phyloP scores from a whole-genome alignment of 78 protist species.

The Parvularia atlantis region DNA sequence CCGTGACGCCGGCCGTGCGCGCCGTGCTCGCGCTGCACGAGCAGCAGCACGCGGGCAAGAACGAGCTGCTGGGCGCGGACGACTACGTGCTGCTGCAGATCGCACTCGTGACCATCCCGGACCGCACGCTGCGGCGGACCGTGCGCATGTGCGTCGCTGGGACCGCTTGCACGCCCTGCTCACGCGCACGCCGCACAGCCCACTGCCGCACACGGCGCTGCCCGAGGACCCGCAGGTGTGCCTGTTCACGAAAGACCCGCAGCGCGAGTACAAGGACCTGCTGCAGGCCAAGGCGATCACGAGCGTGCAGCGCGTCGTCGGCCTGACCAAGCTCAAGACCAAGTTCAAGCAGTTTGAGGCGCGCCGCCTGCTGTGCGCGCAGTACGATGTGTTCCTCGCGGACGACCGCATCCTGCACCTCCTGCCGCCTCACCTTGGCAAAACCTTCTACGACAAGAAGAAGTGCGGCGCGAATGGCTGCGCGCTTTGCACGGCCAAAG shows the following conservation, averaged over 20 bases:
- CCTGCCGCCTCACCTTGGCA: slow-evolving; percentile 30
- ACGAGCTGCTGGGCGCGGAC: too few relatives aligned
- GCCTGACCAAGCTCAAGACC: slow-evolving; percentile 6
- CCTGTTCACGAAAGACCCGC: slow-evolving; percentile 16
- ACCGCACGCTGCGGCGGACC: too few relatives aligned
- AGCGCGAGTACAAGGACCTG: slow-evolving; percentile 5
- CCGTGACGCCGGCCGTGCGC: too few relatives aligned
- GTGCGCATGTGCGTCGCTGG: too few relatives aligned
- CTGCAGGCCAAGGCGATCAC: background rate
- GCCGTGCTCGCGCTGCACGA: too few relatives aligned
- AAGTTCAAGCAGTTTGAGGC: slow-evolving; percentile 25
- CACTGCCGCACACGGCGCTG: too few relatives aligned
- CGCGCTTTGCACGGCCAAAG: too few relatives aligned
- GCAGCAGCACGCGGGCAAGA: too few relatives aligned
- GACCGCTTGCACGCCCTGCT: too few relatives aligned
- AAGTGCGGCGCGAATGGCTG: slow-evolving; percentile 21
- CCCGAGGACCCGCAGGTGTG: background rate
- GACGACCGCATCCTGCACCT: slow-evolving; percentile 28
- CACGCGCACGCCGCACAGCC: too few relatives aligned
- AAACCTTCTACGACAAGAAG: slow-evolving; percentile 7
- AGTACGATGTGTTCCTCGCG: slow-evolving; percentile 45
- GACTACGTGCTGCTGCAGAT: too few relatives aligned
- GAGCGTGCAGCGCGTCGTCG: slow-evolving; percentile 7
- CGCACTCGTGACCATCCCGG: too few relatives aligned
- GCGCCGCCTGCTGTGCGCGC: slow-evolving; percentile 23